Conservation (phyloP, 805 yeast species). For the Saturnispora serradocipensis region DNA sequence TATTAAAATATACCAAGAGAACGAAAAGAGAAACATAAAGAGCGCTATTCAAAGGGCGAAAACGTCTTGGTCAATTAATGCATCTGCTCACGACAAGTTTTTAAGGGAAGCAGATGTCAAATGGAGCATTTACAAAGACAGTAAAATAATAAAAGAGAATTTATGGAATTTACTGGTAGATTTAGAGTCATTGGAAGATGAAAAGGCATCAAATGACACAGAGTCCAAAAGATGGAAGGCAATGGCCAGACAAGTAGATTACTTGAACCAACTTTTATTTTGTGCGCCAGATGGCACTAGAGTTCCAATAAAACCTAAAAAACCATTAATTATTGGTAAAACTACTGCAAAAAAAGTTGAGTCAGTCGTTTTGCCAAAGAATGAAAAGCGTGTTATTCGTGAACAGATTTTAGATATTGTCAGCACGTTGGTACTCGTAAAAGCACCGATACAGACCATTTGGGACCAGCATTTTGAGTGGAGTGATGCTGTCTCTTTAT, state of each 20-base stretch:
- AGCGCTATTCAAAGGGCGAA: conserved; percentile 37
- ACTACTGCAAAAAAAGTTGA: not conserved
- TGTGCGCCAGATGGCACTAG: conserved; percentile 8
- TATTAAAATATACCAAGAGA: conserved; percentile 30
- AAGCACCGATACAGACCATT: conserved; percentile 49
- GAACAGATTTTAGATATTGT: conserved; percentile 44
- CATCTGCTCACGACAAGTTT: conserved; percentile 28
- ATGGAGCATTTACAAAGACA: conserved; percentile 41
- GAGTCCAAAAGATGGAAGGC: conserved; percentile 47
- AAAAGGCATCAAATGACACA: conserved; percentile 27
- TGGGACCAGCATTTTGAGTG: conserved; percentile 75
- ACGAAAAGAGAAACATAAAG: conserved; percentile 36
- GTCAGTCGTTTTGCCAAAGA: conserved; percentile 32
- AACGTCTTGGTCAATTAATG: conserved; percentile 39
- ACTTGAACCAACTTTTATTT: conserved; percentile 27
- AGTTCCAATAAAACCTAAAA: not conserved
- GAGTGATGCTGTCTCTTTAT: conserved; percentile 45
- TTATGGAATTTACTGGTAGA: conserved; percentile 52
- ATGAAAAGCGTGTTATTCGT: conserved; percentile 31
- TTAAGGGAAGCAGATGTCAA: conserved; percentile 29
- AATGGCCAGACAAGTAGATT: conserved; percentile 40
- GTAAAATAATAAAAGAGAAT: conserved; percentile 35
- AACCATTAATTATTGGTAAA: not conserved
- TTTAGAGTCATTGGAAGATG: conserved; percentile 24
- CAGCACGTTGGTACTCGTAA: conserved; percentile 65